Conservation (phyloP, 2,329 filamentous ascomycete species). For the Pyrenochaeta sp. region DNA sequence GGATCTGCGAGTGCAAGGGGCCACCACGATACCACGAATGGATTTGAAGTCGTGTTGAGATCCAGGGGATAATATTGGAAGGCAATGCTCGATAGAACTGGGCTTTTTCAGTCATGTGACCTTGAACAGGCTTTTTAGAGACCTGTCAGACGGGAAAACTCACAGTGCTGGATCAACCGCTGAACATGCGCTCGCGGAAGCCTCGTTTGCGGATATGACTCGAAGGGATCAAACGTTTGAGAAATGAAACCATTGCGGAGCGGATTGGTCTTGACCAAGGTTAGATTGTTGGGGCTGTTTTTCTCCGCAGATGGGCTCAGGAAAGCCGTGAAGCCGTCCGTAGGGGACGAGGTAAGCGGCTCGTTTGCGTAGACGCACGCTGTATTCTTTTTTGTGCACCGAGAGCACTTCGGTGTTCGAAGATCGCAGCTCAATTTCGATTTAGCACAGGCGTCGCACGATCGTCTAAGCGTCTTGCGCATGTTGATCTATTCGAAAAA, state of each 20-base stretch:
- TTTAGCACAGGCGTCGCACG: constrained; percentile 64
- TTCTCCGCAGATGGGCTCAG: too few species aligned
- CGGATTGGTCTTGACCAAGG: constrained; percentile 10
- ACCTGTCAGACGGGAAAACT: too few species aligned
- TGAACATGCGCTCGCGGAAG: constrained; percentile 61
- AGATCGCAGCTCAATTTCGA: constrained; percentile 65
- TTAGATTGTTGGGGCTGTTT: constrained; percentile 8
- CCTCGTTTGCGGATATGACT: constrained; percentile 63
- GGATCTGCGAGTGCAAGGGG: constrained; percentile 64
- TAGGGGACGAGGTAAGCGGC: constrained; percentile 46
- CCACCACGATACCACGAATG: constrained; percentile 68
- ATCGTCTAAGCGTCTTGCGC: constrained; percentile 64
- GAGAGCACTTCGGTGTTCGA: constrained; percentile 61
- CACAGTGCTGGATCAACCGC: constrained; percentile 65
- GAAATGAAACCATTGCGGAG: constrained; percentile 29
- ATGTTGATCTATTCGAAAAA: constrained; percentile 43
- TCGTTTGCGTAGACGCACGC: constrained; percentile 63
- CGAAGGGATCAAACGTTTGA: constrained; percentile 61
- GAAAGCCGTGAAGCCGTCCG: too few species aligned
- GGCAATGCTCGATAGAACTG: constrained; percentile 64
- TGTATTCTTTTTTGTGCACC: constrained; percentile 59
- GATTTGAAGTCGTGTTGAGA: constrained; percentile 60
- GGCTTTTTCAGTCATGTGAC: neutral
- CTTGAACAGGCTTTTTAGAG: neutral
- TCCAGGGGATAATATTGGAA: constrained; percentile 69